Evolutionary conservation across 352 stramenopile species (phyloP), one percentile per base, ranked within the genome.

Genomic region (Phytophthora agathidicida): DNA sequence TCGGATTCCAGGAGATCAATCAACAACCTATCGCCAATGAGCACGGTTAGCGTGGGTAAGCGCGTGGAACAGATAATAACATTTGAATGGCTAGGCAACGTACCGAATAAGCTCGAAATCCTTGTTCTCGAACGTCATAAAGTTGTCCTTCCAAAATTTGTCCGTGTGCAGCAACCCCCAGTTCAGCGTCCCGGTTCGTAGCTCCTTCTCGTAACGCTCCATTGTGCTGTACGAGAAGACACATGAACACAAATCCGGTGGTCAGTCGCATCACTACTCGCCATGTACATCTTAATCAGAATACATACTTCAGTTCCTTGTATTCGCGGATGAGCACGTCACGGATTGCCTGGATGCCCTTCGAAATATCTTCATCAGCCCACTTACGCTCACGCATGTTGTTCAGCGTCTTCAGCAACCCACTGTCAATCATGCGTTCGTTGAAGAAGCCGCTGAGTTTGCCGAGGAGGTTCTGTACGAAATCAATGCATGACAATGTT

Each of bases 131-230:
- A 99, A 96, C 58, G 94, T 92, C 71, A 97, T 97, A 30, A 96
- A 96, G 79, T 99, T 98, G 71, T 99, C 96, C 59, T 97, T 97
- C 94, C 97, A 99, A 71, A 99, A 99, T 50, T 98, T 98, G 71
- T 99, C 96, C 31, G 95, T 99, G 77, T 99, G 97, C 14, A 97
- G 81, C 24, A 98, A 81, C 23, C 97, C 96, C 97, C 97, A 99
- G 73, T 97, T 89, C 5, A 99, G 67, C 36, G 92, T 81, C 9
- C 96, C 96, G 23, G 93, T 98, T 54, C 95, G 88, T 7, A 99
- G 76, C 71, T 99, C 95, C 67, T 97, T 98, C 61, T 97, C 91
- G 68, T 98, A 99, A 8, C 96, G 89, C 68, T 98, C 96, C 90
- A 97, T 98, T 26, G 95, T 97, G 53, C 86, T 98, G 68, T 36